Base-by-base conservation (phyloP, 768 basidiomycete genomes). In the Rossbeevera mucosa region DNA sequence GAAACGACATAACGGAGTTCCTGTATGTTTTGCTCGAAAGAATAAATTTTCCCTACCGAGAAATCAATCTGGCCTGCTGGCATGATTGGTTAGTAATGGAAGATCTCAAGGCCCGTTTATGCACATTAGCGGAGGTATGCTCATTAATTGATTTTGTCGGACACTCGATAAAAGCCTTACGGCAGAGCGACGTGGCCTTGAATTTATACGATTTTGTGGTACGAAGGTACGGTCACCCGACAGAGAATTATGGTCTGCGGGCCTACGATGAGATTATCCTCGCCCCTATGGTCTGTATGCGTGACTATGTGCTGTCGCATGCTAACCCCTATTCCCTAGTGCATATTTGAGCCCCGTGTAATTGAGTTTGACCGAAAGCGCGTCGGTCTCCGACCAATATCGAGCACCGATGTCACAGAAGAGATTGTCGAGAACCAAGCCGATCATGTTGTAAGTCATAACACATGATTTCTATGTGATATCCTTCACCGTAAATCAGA, bases 181-280 rank as follows among this genome's bases (percentile, higher is more conserved):
- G 41, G 25, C 60, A 96, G 95, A 81, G 81, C 43, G 90, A 95
- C 54, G 91, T 97, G 5, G 94, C 89, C 2, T 74, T 92, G 47
- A 95, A 93, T 61, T 67, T 92, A 43, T 94, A 92, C 68, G 93
- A 96, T 64, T 94, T 98, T 60, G 80, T 86, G 20, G 88, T 95
- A 13, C 79, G 94, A 31, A 73, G 80, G 48, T 87, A 93, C 5
- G 83, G 82, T 31, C 78, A 81, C 48, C 72, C 83, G 13, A 86
- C 94, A 0, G 81, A 88, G 66, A 96, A 96, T 64, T 97, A 94
- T 65, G 86, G 83, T 24, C 72, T 96, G 41, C 83, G 93, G 24
- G 87, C 91, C 2, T 98, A 96, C 64, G 95, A 98, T 64, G 96
- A 99, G 69, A 86, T 90, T 47, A 94, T 96, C 53, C 74, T 97